Base-by-base conservation (phyloP, 148 eudicot species). In the Rhododendron henanense region DNA sequence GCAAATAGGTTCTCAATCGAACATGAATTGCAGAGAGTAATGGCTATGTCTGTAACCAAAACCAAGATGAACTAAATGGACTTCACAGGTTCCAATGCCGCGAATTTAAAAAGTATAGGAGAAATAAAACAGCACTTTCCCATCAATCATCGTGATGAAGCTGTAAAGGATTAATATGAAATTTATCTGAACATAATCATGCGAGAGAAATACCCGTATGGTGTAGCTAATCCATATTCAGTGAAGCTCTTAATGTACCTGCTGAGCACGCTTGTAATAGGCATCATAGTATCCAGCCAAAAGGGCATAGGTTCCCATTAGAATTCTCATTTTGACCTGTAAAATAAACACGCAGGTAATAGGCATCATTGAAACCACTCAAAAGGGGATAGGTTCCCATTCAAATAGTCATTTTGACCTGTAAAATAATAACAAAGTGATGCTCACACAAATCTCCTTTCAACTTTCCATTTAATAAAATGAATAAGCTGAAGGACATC, bases 211-310 rank as follows among this genome's bases (percentile, higher is more conserved):
- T 15, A 33, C 9, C 45, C 9, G 25, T 8, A 11, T 41, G n/a
- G 65, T 57, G 48, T 82, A 82, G 84, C 10, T 23, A 57, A 57
- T 37, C 63, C 41, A 57, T 7, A 57, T 57, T 19, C 31, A 61
- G 35, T 19, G 23, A 2, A 69, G 39, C 48, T 15, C 59, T 45
- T 81, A 4, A 59, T 5, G 67, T 88, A 95, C 99, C 99, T 97
- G 99, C 87, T 97, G 99, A 35, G 99, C 99, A 44, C 98, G 96
- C 90, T 97, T 97, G 93, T 97, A 97, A 90, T 93, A 97, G 82
- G 98, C 99, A 92, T 97, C 98, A 88, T 97, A 97, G 87, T 97
- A 97, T 84, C 99, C 99, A 81, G 99, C 98, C 1, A 98, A 97
- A 76, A 97, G 96, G 79, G 98, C 99, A 91, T 97, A 97, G 50